Evolutionary conservation across 176 grass and related monocot genomes (phyloP).

Genomic region (barley (Hordeum vulgare)): DNA sequence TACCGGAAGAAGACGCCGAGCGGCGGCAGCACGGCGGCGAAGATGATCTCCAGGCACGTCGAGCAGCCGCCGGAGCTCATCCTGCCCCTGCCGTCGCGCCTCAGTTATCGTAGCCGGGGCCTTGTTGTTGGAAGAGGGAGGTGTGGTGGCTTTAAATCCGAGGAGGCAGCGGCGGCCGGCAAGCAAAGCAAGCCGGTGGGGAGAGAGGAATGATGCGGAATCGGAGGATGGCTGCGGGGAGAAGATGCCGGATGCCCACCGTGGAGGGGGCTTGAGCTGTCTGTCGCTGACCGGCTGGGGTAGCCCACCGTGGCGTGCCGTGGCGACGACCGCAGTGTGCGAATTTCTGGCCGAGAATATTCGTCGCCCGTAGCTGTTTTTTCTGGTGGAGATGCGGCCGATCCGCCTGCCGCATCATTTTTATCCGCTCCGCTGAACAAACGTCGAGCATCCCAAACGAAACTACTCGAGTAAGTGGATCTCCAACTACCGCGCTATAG

Average conservation of each 20-base stretch:
- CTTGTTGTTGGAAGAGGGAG: not conserved
- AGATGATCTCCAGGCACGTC: slow-evolving; percentile 52
- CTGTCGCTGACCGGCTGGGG: not conserved
- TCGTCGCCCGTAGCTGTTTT: not conserved
- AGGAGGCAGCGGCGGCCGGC: not conserved
- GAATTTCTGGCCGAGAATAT: not conserved
- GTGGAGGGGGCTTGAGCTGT: not conserved
- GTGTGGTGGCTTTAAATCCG: not conserved
- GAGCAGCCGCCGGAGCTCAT: slow-evolving; percentile 56
- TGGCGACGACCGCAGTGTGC: not conserved
- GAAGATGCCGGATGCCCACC: slow-evolving; percentile 27
- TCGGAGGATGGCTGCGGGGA: not conserved
- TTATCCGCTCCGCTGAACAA: not conserved
- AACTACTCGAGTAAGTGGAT: too few species aligned
- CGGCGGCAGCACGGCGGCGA: slow-evolving; percentile 58
- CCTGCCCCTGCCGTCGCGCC: not conserved
- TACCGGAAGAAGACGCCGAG: slow-evolving; percentile 88
- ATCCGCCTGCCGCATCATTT: not conserved
- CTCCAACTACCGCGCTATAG: too few species aligned
- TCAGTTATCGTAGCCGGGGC: not conserved
- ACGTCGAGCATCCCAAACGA: too few species aligned
- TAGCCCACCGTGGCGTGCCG: too few species aligned
- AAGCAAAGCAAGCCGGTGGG: not conserved
- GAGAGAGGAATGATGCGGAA: slow-evolving; percentile 13
- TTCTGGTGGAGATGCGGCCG: not conserved